Base-by-base conservation (phyloP, 1,284 basidiomycete species). In the Trichosporon sp. region DNA sequence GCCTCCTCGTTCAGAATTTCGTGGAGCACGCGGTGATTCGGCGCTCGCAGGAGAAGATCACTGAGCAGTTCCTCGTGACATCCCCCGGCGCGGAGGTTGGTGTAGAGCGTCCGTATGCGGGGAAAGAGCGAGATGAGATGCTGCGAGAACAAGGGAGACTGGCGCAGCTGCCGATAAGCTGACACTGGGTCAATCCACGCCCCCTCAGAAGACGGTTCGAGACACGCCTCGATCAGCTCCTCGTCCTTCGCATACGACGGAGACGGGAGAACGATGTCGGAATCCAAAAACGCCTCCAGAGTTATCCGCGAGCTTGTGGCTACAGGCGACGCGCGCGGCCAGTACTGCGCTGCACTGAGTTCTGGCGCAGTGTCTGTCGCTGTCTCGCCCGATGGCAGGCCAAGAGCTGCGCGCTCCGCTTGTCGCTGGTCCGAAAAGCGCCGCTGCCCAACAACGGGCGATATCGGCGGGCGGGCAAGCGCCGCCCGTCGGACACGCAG, bases 61-160 rank as follows among this genome's bases (percentile, higher is more conserved):
- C 70, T 69, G 1, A 73, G 71, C 11, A 76, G 69, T 3, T 70
- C 31, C 59, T 74, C 68, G 59, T 74, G 72, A 46, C 69, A 56
- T 4, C 70, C 70, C 6, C 62, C 59, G 3, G 72, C 60, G 9
- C 64, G 63, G 9, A 74, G 68, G 23, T 65, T 63, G 14, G 62
- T 40, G 60, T 70, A 74, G 5, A 72, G 56, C 16, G 65, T 60
- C 3, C 56, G 23, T 8, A 74, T 62, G 11, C 63, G 62, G 0
- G 69, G 69, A 11, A 64, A 34, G 23, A 74, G 56, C 16, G 64
- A 31, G 19, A 65, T 61, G 36, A 74, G 70, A 62, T 74, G 72
- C 21, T 65, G 68, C 14, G 60, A 60, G 63, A 74, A 76, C 8
- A 69, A 59, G 2, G 64, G 59, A 27, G 70, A 60, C 11, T 60